phyloP scores from a whole-genome alignment of 352 stramenopile genomes.

The Pythium pyrilobum region DNA sequence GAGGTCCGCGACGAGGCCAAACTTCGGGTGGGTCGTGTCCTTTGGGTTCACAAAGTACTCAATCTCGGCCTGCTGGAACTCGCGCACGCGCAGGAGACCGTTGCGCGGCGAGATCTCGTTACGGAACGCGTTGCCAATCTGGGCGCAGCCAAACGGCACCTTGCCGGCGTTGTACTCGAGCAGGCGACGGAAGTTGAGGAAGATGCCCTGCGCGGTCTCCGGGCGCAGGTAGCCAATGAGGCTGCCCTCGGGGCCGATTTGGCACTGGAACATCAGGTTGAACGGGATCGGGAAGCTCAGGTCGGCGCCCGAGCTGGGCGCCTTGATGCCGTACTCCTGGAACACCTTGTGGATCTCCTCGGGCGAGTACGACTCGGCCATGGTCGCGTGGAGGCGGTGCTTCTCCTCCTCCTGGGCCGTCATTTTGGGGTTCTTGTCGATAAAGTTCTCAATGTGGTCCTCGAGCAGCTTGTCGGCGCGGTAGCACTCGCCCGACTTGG shows the following conservation, averaged over 20 bases:
- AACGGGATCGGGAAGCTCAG: conserved; percentile 98
- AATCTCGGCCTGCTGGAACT: conserved; percentile 99
- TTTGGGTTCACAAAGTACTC: conserved; percentile 99
- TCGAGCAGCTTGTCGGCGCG: conserved; percentile 99
- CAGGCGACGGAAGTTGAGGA: conserved; percentile 98
- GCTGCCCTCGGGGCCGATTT: conserved; percentile 97
- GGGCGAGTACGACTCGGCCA: conserved; percentile 97
- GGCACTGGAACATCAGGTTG: conserved; percentile 99
- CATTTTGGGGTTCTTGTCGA: conserved; percentile 87
- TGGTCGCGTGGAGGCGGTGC: conserved; percentile 90
- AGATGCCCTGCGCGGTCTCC: conserved; percentile 98
- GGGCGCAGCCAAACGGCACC: conserved; percentile 75
- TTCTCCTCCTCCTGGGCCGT: conserved; percentile 86
- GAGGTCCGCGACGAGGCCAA: conserved; percentile 84
- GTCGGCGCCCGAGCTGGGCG: conserved; percentile 85
- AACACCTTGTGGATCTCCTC: conserved; percentile 96
- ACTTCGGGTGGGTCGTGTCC: conserved; percentile 98
- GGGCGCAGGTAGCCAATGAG: conserved; percentile 96
- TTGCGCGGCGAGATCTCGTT: conserved; percentile 97
- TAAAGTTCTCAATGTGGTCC: conserved; percentile 97
- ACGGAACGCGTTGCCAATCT: conserved; percentile 88
- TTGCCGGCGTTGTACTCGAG: conserved; percentile 98
- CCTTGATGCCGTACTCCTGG: conserved; percentile 93
- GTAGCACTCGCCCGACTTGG: conserved; percentile 96
- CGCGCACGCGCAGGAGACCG: conserved; percentile 96